Base-by-base conservation (phyloP, 768 basidiomycete genomes). In the Naganishia onofrii region DNA sequence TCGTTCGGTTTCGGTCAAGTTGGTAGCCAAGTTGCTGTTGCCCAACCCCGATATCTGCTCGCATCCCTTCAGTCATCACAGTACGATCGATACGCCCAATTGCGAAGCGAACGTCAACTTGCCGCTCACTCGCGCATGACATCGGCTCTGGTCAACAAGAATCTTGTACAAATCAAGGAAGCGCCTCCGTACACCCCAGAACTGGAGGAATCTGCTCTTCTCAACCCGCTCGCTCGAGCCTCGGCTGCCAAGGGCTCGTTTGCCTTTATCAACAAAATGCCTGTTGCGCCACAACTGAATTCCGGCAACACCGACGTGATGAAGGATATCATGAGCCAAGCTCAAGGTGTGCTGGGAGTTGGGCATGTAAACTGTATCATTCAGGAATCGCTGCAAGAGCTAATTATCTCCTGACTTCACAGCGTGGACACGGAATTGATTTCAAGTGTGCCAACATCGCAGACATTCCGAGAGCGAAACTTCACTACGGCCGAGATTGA, bases 211-310 rank as follows among this genome's bases (percentile, higher is more conserved):
- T 85, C 88, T 34, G 91, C 96, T 48, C 85, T 97, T 51, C 84
- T 97, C 79, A 98, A 98, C 85, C 91, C 95, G 0, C 83, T 93
- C 81, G 94, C 93, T 15, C 87, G 95, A n/a, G 88, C 87, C 87
- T 77, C 88, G 92, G 80, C 83, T 85, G 75, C 74, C 75, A 95
- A 94, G 86, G 89, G 92, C 74, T 90, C 89, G 76, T 96, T 89
- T 79, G 86, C 88, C 12, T 97, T 91, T 85, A 85, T 84, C 32
- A 83, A 85, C 68, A 86, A 88, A 77, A 83, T 91, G 53, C 80
- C 85, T 32, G 81, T 82, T 69, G 81, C 83, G 10, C 81, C 86
- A 19, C 71, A 77, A 46, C 74, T 86, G 54, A 88, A 93, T 75
- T 78, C 83, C 42, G 83, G 88, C 28, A 95, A 94, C 75, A 88